Evolutionary conservation across 192 early-diverging fungal species (phyloP), one percentile per base, ranked within the genome.

Genomic region (Mortierella claussenii): DNA sequence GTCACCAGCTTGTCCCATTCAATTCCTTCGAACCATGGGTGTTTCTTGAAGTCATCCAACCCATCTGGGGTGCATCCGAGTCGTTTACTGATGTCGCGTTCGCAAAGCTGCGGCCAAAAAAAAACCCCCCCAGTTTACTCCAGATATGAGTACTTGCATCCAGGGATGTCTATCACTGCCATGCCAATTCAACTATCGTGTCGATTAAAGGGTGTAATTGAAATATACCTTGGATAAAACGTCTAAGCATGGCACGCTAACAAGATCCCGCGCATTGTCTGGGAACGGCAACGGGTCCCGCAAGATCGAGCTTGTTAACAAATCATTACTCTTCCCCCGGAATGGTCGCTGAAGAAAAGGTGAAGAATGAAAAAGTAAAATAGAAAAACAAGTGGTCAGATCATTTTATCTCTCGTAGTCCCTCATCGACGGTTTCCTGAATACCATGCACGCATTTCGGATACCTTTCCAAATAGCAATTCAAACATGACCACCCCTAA

Each of bases 1-100:
- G 82, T 68, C 30, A 91, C 89, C 30, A 97, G 81, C 37, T 71
- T 69, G 17, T 81, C 78, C 96, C 96, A 98, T 32, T 93, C 88
- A 43, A 92, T 86, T 30, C 80, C 70, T 12, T 81, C 74, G 54
- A 98, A 93, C 82, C 91, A 97, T 27, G 95, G 89, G 61, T 98
- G 96, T 0, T 55, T 69, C 55, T 88, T 87, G 32, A 98, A 68
- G 7, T 73, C 69, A 42, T 88, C 85, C 30, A 89, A 79, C 6
- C 97, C 96, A 11, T 89, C 86, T 7, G 86, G 66, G 20, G 90
- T 92, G 55, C 86, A 84, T 1, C 97, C 97, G 24, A 99, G 85
- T 4, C 97, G 87, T 45, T 89, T 82, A 2, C 37, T 52, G 1
- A 93, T 87, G 65, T 96, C 91, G 26, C 95, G 87, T 28, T 87